Percentiles rank a stretch among this genome's conserved stretches.
phyloP scores from a whole-genome alignment of 352 stramenopile species.

The Phytopythium boreale region DNA sequence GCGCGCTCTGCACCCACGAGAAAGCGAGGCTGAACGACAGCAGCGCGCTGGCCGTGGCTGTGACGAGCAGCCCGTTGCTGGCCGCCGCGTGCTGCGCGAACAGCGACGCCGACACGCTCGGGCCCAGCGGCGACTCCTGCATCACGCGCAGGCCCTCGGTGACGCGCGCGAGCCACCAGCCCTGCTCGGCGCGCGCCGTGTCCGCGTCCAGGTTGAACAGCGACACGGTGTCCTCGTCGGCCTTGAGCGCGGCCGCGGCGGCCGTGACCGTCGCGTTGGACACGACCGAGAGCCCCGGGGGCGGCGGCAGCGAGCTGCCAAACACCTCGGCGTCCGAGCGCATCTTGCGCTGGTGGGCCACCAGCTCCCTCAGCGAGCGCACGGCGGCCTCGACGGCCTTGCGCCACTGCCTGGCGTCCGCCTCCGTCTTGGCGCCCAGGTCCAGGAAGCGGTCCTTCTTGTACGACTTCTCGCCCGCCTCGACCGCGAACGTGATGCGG shows the following conservation, averaged over 20 bases:
- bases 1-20: conserved; percentile 81
- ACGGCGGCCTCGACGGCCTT: conserved; percentile 76
- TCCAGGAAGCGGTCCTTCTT: conserved; percentile 89
- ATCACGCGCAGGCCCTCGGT: conserved; percentile 81
- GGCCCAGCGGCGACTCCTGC: conserved; percentile 82
- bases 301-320: conserved; percentile 21
- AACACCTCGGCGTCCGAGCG: conserved; percentile 77
- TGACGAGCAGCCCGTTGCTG: conserved; percentile 72
- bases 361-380: conserved; percentile 67
- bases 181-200: conserved; percentile 78
- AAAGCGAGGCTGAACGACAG: conserved; percentile 87
- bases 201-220: conserved; percentile 87
- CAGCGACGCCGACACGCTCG: conserved; percentile 73
- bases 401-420: conserved; percentile 80
- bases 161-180: conserved; percentile 83
- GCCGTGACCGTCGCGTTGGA: background rate
- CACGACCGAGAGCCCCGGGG: conserved; percentile 1
- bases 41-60: conserved; percentile 55
- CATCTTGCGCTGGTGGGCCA: conserved; percentile 70
- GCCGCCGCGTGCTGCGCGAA: conserved; percentile 79
- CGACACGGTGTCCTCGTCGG: conserved; percentile 80
- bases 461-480: conserved; percentile 76
- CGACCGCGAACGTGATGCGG: conserved; percentile 83
- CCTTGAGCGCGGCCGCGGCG: conserved; percentile 32
- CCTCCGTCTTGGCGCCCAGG: conserved; percentile 82